These are phyloP conservation scores for Salix koriyanagi DNA, from an alignment of 345 rosid genomes.

Conservation along the genomic window DNA sequence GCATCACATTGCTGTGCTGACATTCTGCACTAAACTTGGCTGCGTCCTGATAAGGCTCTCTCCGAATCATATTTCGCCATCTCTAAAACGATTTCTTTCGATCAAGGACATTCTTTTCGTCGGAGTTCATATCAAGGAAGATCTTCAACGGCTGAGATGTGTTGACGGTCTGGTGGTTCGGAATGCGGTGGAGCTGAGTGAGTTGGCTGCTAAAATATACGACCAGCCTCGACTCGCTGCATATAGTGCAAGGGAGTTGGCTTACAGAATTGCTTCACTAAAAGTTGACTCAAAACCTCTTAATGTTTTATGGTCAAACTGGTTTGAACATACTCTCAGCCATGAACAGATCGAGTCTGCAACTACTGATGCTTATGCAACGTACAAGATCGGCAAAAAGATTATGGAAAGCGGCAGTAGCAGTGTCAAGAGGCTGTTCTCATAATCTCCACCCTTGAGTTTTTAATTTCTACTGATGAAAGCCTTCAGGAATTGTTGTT, in stretches of 20 bases:
- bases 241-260: constrained; percentile 20
- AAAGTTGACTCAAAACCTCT: constrained; percentile 21
- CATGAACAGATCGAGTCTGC: constrained; percentile 27
- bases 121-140: constrained; percentile 28
- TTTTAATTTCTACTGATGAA: not conserved
- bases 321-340: constrained; percentile 24
- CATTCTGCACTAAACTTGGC: constrained; percentile 27
- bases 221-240: constrained; percentile 25
- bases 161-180: constrained; percentile 16
- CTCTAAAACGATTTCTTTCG: constrained; percentile 15
- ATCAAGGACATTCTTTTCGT: constrained; percentile 24
- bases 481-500: not conserved
- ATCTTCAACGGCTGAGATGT: constrained; percentile 13
- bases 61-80: constrained; percentile 20
- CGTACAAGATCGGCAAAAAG: constrained; percentile 28
- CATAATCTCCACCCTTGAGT: not conserved
- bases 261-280: constrained; percentile 5
- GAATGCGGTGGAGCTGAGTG: constrained; percentile 25
- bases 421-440: constrained; percentile 24
- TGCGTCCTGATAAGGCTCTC: constrained; percentile 20
- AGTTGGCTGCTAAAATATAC: constrained; percentile 22
- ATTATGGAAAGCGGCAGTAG: constrained; percentile 22
- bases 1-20: constrained; percentile 22
- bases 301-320: constrained; percentile 25
- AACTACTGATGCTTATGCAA: constrained; percentile 24